phyloP scores from a whole-genome alignment of 805 yeast genomes.

The Metschnikowia gelsemii region DNA sequence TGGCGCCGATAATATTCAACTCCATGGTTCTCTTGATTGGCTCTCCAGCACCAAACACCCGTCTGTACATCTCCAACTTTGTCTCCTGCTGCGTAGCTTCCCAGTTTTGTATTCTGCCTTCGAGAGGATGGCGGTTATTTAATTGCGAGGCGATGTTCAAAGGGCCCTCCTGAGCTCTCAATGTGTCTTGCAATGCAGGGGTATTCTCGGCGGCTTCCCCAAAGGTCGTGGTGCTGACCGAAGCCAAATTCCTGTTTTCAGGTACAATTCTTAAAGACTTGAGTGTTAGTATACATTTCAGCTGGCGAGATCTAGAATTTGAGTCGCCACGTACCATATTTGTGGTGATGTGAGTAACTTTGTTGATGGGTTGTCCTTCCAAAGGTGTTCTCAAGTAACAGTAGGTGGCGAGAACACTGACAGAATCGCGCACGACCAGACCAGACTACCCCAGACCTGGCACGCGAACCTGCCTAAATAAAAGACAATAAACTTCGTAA shows the following conservation, averaged over 20 bases:
- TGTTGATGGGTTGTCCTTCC: background rate
- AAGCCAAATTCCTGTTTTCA: slow-evolving; percentile 40
- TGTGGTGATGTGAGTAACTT: background rate
- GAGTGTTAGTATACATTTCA: slow-evolving; percentile 8
- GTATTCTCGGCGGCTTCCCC: slow-evolving; percentile 63
- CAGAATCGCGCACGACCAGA: slow-evolving; percentile 8
- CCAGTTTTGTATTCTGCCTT: slow-evolving; percentile 74
- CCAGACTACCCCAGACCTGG: no score
- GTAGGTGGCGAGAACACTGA: slow-evolving; percentile 8
- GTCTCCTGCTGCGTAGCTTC: slow-evolving; percentile 69
- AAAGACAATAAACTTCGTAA: no score
- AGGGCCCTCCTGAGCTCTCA: slow-evolving; percentile 67
- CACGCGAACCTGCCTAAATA: no score
- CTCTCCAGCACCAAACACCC: slow-evolving; percentile 88
- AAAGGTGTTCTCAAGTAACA: background rate
- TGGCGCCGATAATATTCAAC: slow-evolving; percentile 62
- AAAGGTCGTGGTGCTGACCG: slow-evolving; percentile 51
- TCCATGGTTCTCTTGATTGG: slow-evolving; percentile 94
- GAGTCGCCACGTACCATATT: slow-evolving; percentile 14
- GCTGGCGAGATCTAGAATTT: background rate
- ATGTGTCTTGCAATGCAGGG: slow-evolving; percentile 67
- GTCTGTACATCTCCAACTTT: slow-evolving; percentile 73
- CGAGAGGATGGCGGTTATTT: slow-evolving; percentile 84
- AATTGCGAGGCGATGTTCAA: slow-evolving; percentile 56
- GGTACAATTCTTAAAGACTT: slow-evolving; percentile 60